Evolutionary conservation across 495 filamentous ascomycete species (phyloP).

Genomic region (Lasiosphaeris hirsuta): DNA sequence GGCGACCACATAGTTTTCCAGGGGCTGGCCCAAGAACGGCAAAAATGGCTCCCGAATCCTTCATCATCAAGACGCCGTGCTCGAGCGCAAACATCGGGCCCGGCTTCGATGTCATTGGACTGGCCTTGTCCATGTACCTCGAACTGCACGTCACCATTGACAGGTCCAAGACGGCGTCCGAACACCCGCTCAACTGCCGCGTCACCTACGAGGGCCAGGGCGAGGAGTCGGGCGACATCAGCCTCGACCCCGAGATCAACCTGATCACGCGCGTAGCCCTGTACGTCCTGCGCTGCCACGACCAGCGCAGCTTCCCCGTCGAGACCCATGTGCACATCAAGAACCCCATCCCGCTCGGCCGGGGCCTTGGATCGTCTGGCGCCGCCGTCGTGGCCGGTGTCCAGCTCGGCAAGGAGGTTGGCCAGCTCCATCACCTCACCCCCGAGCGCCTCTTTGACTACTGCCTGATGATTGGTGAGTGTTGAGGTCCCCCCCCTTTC

Average conservation of each 20-base stretch:
- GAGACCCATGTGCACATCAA: conserved; percentile 89
- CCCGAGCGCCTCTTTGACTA: conserved; percentile 88
- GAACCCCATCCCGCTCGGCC: conserved; percentile 87
- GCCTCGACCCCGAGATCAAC: conserved; percentile 74
- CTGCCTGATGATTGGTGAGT: conserved; percentile 82
- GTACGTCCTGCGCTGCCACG: conserved; percentile 89
- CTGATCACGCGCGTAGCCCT: conserved; percentile 87
- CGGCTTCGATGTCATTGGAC: conserved; percentile 94
- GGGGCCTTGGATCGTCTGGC: conserved; percentile 87
- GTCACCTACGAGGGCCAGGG: conserved; percentile 86
- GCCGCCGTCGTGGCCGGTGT: conserved; percentile 95
- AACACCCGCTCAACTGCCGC: conserved; percentile 73
- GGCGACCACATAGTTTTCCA: neutral
- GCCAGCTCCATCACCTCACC: conserved; percentile 67
- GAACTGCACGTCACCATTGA: conserved; percentile 76
- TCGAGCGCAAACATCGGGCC: conserved; percentile 95
- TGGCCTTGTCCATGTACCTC: conserved; percentile 86
- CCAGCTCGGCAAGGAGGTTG: conserved; percentile 84
- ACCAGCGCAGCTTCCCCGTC: conserved; percentile 71
- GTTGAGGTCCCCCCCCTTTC: neutral
- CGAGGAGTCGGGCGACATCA: conserved; percentile 69
- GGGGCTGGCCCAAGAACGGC: neutral
- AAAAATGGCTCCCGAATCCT: conserved; percentile 42
- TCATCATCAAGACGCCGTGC: conserved; percentile 69
- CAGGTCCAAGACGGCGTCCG: conserved; percentile 46